phyloP scores from a whole-genome alignment of 2,329 filamentous ascomycete species.

The Penicillium sp. region DNA sequence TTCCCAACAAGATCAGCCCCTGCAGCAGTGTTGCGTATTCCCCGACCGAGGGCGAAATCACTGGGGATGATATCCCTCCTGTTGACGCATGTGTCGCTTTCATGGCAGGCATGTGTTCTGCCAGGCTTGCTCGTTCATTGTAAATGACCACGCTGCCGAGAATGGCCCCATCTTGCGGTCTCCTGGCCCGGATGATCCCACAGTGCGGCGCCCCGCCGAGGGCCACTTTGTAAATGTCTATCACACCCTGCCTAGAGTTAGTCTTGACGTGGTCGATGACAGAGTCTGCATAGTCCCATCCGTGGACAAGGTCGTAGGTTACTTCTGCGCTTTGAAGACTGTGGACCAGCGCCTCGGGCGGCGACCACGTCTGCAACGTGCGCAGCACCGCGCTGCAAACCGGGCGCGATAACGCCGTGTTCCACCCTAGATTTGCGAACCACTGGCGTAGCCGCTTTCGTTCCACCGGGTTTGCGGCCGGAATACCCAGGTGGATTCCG shows the following conservation, averaged over 20 bases:
- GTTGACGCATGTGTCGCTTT: constrained; percentile 61
- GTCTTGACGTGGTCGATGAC: constrained; percentile 77
- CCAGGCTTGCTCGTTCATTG: constrained; percentile 69
- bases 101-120: constrained; percentile 72
- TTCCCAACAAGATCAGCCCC: constrained; percentile 77
- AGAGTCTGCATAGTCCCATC: constrained; percentile 73
- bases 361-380: constrained; percentile 73
- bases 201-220: constrained; percentile 73
- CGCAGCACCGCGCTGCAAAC: constrained; percentile 75
- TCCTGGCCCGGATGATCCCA: constrained; percentile 82
- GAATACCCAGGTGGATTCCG: constrained; percentile 85
- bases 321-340: constrained; percentile 74
- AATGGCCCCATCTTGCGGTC: constrained; percentile 68
- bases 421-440: constrained; percentile 93
- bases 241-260: constrained; percentile 75
- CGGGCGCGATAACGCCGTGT: constrained; percentile 66
- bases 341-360: constrained; percentile 76
- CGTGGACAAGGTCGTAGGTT: constrained; percentile 82
- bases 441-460: constrained; percentile 70
- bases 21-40: constrained; percentile 76
- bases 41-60: constrained; percentile 70
- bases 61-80: constrained; percentile 79
- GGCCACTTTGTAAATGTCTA: constrained; percentile 79
- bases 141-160: constrained; percentile 82
- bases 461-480: constrained; percentile 66